Percentiles rank a stretch among this genome's conserved stretches.
phyloP scores from a whole-genome alignment of 176 grass and related monocot genomes.

The Elymus sibiricus region DNA sequence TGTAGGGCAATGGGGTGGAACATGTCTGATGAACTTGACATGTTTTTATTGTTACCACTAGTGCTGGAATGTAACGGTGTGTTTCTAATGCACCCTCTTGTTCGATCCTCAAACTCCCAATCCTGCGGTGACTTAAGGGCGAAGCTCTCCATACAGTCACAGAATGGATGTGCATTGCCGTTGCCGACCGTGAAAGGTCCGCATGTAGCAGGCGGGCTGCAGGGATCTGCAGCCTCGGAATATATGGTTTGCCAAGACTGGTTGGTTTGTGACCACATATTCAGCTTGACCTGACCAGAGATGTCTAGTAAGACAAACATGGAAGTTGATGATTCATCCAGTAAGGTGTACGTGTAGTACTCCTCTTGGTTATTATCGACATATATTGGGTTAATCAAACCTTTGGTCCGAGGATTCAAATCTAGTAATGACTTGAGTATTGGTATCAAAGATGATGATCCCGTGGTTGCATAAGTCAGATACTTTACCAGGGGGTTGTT shows the following conservation, averaged over 20 bases:
- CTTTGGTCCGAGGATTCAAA: conserved; percentile 13
- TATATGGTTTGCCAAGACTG: not conserved
- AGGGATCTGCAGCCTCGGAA: not conserved
- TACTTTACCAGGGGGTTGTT: conserved; percentile 2
- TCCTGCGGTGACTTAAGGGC: not conserved
- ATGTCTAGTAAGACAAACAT: not conserved
- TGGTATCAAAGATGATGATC: too few species aligned
- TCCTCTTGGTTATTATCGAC: conserved; percentile 5
- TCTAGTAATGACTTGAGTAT: not conserved
- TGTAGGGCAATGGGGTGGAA: not conserved
- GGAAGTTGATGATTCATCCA: not conserved
- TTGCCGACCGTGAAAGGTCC: not conserved
- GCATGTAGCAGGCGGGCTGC: not conserved
- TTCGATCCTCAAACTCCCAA: not conserved
- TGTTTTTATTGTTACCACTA: not conserved
- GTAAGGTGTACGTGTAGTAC: conserved; percentile 1
- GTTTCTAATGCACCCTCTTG: not conserved
- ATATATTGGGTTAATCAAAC: conserved; percentile 3
- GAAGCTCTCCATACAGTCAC: not conserved
- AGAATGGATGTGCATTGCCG: not conserved
- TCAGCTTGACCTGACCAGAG: conserved; percentile 1
- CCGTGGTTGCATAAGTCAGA: too few species aligned
- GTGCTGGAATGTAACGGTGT: not conserved
- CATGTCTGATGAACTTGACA: not conserved
- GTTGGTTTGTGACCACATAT: not conserved